phyloP scores from a whole-genome alignment of 306 rosid genomes.

The Lagenaria siceraria region DNA sequence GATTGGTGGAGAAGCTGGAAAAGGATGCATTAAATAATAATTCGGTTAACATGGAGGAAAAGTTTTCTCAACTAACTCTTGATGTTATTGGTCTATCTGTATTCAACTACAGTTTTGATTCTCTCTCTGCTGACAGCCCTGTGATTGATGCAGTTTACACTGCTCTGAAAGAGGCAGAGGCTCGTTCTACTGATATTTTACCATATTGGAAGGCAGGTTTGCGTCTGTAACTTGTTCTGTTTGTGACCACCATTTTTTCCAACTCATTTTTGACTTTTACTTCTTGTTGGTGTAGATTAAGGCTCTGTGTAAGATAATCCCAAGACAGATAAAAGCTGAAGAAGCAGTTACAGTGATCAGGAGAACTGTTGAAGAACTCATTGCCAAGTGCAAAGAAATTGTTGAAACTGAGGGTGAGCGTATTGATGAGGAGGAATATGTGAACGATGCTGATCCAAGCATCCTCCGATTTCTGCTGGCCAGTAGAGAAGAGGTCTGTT shows the following conservation, averaged over 20 bases:
- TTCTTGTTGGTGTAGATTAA: constrained; percentile 34
- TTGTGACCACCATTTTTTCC: neutral
- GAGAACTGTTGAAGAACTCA: constrained; percentile 77
- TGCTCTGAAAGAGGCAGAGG: constrained; percentile 93
- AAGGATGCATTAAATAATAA: constrained; percentile 45
- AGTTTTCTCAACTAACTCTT: constrained; percentile 79
- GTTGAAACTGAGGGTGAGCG: constrained; percentile 90
- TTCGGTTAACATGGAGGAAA: constrained; percentile 85
- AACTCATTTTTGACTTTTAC: neutral
- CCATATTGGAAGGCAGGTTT: constrained; percentile 85
- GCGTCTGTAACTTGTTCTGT: neutral
- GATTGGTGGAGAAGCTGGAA: constrained; percentile 84
- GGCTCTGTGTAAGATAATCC: constrained; percentile 64
- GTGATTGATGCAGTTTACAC: constrained; percentile 89
- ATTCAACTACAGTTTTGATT: constrained; percentile 83
- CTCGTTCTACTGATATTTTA: constrained; percentile 81
- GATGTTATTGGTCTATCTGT: constrained; percentile 89
- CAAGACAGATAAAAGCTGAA: constrained; percentile 88
- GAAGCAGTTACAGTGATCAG: constrained; percentile 61
- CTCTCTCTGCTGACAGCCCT: constrained; percentile 66
- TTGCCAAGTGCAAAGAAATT: constrained; percentile 72
- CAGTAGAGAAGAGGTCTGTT: constrained; percentile 79
- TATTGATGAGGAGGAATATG: constrained; percentile 65
- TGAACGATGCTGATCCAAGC: constrained; percentile 80
- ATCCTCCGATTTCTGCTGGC: constrained; percentile 85